These are phyloP conservation scores for Tylopilus orsonianus DNA, from an alignment of 1,284 basidiomycete genomes.

Conservation along the genomic window DNA sequence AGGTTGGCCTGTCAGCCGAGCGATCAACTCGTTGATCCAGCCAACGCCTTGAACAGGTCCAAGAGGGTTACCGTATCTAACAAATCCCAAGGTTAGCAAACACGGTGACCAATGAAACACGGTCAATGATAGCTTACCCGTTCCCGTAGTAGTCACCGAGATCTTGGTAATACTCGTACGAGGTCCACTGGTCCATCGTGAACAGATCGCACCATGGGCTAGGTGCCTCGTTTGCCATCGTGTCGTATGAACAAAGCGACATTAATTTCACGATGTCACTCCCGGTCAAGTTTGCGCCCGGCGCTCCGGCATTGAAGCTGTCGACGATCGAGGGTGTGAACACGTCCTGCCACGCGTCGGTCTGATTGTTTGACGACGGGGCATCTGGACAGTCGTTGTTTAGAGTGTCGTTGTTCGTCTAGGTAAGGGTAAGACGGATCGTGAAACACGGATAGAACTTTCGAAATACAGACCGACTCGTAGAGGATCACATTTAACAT, in stretches of 20 bases:
- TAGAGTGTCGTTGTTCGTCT: conserved; percentile 73
- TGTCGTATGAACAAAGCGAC: conserved; percentile 78
- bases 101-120: neutral
- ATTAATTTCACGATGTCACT: conserved; percentile 64
- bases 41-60: conserved; percentile 78
- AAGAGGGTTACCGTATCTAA: conserved; percentile 61
- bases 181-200: conserved; percentile 51
- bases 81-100: neutral
- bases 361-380: conserved; percentile 43
- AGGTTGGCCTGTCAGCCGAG: conserved; percentile 63
- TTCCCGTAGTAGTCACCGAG: conserved; percentile 63
- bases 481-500: conserved; percentile 50
- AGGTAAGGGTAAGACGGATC: conserved; percentile 9
- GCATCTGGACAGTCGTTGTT: conserved; percentile 68
- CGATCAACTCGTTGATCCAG: conserved; percentile 81
- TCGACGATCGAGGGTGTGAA: conserved; percentile 58
- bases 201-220: conserved; percentile 77
- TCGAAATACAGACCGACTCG: conserved; percentile 48
- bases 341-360: conserved; percentile 48
- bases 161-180: conserved; percentile 69
- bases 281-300: conserved; percentile 59
- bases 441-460: neutral
- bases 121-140: conserved; percentile 45
- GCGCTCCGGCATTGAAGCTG: conserved; percentile 62
- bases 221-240: conserved; percentile 48